phyloP scores from a whole-genome alignment of 2,329 filamentous ascomycete species.

The Drechslerella stenobrocha region DNA sequence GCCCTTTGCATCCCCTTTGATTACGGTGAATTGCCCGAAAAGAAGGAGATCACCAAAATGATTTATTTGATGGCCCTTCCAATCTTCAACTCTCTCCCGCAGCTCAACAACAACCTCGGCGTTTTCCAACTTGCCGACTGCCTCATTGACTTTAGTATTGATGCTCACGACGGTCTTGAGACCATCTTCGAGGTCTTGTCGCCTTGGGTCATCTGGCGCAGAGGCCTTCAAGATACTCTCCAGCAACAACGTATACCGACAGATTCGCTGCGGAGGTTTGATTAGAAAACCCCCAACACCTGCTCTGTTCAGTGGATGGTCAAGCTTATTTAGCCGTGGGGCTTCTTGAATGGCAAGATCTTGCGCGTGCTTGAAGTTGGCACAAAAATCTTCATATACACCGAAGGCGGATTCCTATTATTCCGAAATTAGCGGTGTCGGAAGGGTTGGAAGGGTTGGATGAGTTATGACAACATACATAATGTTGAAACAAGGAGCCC shows the following conservation, averaged over 20 bases:
- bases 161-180: slow-evolving; percentile 81
- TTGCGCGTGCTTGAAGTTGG: slow-evolving; percentile 63
- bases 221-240: slow-evolving; percentile 86
- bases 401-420: slow-evolving; percentile 71
- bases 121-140: slow-evolving; percentile 83
- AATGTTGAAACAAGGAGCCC: slow-evolving; percentile 85
- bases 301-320: slow-evolving; percentile 51
- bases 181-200: slow-evolving; percentile 72
- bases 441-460: slow-evolving; percentile 11
- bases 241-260: slow-evolving; percentile 85
- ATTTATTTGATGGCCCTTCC: slow-evolving; percentile 89
- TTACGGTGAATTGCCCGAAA: slow-evolving; percentile 86
- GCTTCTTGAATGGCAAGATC: slow-evolving; percentile 51
- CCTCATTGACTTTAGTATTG: slow-evolving; percentile 82
- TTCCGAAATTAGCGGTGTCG: slow-evolving; percentile 4
- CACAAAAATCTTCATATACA: slow-evolving; percentile 95
- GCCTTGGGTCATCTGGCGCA: slow-evolving; percentile 69
- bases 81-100: slow-evolving; percentile 83
- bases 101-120: slow-evolving; percentile 82
- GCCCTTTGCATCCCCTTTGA: slow-evolving; percentile 77
- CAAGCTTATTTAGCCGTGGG: slow-evolving; percentile 49
- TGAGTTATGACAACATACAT: slow-evolving; percentile 58
- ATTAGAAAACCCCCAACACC: slow-evolving; percentile 72
- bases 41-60: slow-evolving; percentile 87
- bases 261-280: slow-evolving; percentile 93